Base-by-base conservation (phyloP, 2,329 filamentous ascomycete genomes). In the Fusarium miscanthi region DNA sequence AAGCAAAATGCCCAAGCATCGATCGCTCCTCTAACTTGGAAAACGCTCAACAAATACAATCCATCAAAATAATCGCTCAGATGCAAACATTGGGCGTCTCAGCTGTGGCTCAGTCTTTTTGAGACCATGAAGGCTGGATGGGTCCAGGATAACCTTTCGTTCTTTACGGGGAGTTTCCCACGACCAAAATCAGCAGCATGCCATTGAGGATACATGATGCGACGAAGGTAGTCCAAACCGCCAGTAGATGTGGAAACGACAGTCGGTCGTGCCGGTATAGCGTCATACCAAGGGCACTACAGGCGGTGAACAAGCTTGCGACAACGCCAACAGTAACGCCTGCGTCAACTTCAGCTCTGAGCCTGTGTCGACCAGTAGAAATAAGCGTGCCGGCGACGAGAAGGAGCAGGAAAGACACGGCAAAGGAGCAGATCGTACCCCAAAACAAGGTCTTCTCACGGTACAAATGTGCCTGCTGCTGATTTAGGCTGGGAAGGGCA, bases 321-420 rank as follows among this genome's bases (percentile, higher is more conserved):
- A 93, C 86, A 21, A 92, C 90, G 14, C 92, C 93, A 43, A 93
- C 85, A 2, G 93, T 86, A 4, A 93, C 91, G 13, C 91, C 93
- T 0, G 88, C 89, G 75, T 95, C 92, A 7, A 95, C 93, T 79
- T 93, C 90, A n/a, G 90, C 85, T 8, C 88, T 85, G 72, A 92
- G 85, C 79, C 88, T 92, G 78, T 90, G 91, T 51, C 88, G 86
- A 13, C 92, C 93, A 2, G 93, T 93, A 19, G 85, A 82, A 37
- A 93, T 89, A 41, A 96, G 87, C 14, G 92, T 85, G 41, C 85
- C 85, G 1, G 92, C 88, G 37, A 95, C 86, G 52, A 87, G 80
- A 40, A 94, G 86, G 13, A 95, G 85, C 11, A 91, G 80, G 40
- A 91, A 86, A 0, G 92, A 87, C 1, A 89, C 86, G 5, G 83